phyloP scores from a whole-genome alignment of 2,329 filamentous ascomycete genomes.

The Penicillium griseofulvum region DNA sequence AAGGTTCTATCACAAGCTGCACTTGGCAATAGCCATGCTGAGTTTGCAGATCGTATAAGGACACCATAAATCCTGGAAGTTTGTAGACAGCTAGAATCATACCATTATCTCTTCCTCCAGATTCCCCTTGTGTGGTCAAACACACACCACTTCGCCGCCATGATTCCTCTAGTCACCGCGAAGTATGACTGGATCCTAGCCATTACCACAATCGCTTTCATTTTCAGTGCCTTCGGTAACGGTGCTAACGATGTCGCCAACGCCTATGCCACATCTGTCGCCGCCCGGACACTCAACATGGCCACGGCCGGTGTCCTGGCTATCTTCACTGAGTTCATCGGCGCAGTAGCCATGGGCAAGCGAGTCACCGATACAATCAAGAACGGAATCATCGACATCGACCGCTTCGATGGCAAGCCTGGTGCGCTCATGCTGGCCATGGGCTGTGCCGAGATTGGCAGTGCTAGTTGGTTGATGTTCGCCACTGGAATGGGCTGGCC shows the following conservation, averaged over 20 bases:
- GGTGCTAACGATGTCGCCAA: slow-evolving; percentile 52
- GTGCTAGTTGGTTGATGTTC: slow-evolving; percentile 38
- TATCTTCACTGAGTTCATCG: slow-evolving; percentile 51
- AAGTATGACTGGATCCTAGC: slow-evolving; percentile 33
- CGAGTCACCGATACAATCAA: slow-evolving; percentile 47
- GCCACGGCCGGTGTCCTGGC: slow-evolving; percentile 52
- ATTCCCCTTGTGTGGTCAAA: background rate
- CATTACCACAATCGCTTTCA: slow-evolving; percentile 28
- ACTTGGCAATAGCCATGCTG: slow-evolving; percentile 5
- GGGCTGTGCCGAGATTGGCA: slow-evolving; percentile 36
- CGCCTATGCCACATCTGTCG: slow-evolving; percentile 54
- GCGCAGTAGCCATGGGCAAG: slow-evolving; percentile 53
- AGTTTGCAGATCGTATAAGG: slow-evolving; percentile 3
- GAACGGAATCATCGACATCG: slow-evolving; percentile 43
- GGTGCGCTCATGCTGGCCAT: slow-evolving; percentile 42
- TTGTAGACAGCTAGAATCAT: background rate
- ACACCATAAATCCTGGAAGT: background rate
- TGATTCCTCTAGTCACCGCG: slow-evolving; percentile 24
- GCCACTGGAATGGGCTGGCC: slow-evolving; percentile 39
- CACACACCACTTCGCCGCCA: slow-evolving; percentile 6
- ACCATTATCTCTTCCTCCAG: background rate
- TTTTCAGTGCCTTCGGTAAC: slow-evolving; percentile 30
- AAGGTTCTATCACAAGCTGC: background rate
- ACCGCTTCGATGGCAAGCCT: slow-evolving; percentile 36
- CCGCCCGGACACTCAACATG: slow-evolving; percentile 53